These are phyloP conservation scores for Psilocybe subaeruginosa DNA, from an alignment of 768 basidiomycete species.

Conservation along the genomic window DNA sequence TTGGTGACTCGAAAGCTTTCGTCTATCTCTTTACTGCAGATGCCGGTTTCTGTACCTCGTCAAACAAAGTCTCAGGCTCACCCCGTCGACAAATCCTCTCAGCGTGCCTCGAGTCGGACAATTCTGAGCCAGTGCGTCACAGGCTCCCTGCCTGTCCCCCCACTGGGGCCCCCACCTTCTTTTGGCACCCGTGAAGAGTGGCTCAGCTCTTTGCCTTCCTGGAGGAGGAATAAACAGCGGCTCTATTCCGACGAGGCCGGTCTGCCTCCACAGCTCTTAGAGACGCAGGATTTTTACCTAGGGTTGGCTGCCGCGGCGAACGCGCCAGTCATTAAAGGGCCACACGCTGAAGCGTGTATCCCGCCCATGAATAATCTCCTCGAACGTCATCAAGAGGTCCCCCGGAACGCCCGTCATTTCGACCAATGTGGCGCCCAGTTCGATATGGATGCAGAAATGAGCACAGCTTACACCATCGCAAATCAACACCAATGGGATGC, in stretches of 20 bases:
- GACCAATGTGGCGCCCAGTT: conserved; percentile 2
- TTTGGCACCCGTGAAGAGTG: conserved; percentile 73
- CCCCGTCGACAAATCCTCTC: conserved; percentile 62
- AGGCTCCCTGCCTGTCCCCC: conserved; percentile 61
- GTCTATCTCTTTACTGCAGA: conserved; percentile 55
- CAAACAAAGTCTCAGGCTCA: conserved; percentile 61
- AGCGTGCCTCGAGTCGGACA: conserved; percentile 44
- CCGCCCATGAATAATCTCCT: conserved; percentile 61
- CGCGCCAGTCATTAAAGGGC: conserved; percentile 85
- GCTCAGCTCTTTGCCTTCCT: conserved; percentile 71
- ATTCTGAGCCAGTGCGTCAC: conserved; percentile 57
- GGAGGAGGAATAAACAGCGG: conserved; percentile 70
- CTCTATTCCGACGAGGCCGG: conserved; percentile 67
- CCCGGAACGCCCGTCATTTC: conserved; percentile 23
- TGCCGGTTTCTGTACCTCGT: conserved; percentile 86
- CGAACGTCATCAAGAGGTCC: conserved; percentile 12
- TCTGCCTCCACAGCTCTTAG: conserved; percentile 8
- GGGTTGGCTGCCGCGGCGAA: conserved; percentile 80
- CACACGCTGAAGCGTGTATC: conserved; percentile 82
- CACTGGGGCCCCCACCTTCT: conserved; percentile 63
- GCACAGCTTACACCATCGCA: conserved; percentile 35
- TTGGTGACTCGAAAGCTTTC: conserved; percentile 43
- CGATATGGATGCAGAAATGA: conserved; percentile 50
- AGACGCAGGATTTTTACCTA: conserved; percentile 60
- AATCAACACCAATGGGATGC: conserved; percentile 33